phyloP scores from a whole-genome alignment of 352 stramenopile species.

The Pythium folliculosum region DNA sequence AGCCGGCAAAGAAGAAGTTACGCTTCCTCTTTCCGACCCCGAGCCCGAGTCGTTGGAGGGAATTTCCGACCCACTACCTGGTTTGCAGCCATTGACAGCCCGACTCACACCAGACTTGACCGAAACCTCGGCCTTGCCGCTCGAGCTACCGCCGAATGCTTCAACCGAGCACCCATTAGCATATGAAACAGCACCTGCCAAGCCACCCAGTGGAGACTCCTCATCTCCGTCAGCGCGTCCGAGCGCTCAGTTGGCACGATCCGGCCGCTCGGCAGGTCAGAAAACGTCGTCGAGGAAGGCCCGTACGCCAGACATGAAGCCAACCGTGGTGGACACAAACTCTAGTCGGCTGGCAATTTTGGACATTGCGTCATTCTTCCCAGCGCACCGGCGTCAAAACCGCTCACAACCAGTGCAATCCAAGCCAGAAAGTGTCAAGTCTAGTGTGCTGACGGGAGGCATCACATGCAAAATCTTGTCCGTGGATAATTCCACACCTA shows the following conservation, averaged over 20 bases:
- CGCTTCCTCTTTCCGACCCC: too few species aligned
- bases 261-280: neutral
- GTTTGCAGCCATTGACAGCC: too few species aligned
- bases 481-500: neutral
- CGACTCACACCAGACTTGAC: too few species aligned
- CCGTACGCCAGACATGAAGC: neutral
- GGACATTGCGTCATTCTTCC: slow-evolving; percentile 14
- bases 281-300: neutral
- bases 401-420: neutral
- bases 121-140: too few species aligned
- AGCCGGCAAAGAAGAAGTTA: too few species aligned
- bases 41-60: too few species aligned
- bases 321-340: neutral
- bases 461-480: slow-evolving; percentile 9
- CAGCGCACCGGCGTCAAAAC: neutral
- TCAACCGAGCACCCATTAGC: too few species aligned
- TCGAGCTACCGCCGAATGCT: too few species aligned
- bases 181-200: too few species aligned
- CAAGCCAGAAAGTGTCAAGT: neutral
- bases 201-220: too few species aligned
- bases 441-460: neutral
- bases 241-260: neutral
- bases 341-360: slow-evolving; percentile 6
- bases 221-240: neutral
- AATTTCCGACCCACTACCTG: too few species aligned